phyloP scores from a whole-genome alignment of 768 basidiomycete species.

The Cystobasidium onofrii region DNA sequence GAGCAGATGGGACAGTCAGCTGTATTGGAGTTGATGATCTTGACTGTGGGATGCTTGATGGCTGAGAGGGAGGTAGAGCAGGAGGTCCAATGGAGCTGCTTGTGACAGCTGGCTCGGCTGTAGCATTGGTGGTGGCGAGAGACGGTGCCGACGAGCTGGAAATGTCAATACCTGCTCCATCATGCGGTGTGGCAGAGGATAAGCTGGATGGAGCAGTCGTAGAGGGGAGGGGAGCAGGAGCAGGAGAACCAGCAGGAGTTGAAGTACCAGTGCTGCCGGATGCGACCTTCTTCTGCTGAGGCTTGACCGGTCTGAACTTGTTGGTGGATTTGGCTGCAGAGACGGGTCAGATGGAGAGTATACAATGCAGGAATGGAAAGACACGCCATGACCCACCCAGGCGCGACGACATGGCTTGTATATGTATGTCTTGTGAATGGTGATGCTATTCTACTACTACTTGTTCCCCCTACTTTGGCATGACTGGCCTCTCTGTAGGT shows the following conservation, averaged over 20 bases:
- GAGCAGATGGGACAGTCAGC: no score
- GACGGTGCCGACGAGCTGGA: no score
- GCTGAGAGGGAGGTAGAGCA: no score
- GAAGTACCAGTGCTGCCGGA: background rate
- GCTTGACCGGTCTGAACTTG: constrained; percentile 16
- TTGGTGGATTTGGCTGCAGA: constrained; percentile 1
- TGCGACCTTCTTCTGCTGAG: constrained; percentile 3
- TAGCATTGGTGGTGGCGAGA: no score
- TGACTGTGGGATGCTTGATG: no score
- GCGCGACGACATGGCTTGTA: background rate
- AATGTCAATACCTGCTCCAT: background rate
- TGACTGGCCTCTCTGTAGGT: background rate
- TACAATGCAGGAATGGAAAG: no score
- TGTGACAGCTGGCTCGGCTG: no score
- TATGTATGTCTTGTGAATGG: background rate
- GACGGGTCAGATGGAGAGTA: background rate
- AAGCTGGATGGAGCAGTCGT: background rate
- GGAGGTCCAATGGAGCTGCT: no score
- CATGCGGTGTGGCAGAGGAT: background rate
- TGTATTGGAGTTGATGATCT: no score
- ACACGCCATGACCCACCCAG: background rate
- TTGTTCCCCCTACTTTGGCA: no score
- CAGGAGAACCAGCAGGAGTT: constrained; percentile 4
- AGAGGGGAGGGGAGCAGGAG: background rate
- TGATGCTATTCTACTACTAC: background rate